Percentiles rank a stretch among this genome's conserved stretches.
These are phyloP conservation scores for Cordyceps pruinosa DNA, from an alignment of 2,329 filamentous ascomycete species.

Conservation along the genomic window DNA sequence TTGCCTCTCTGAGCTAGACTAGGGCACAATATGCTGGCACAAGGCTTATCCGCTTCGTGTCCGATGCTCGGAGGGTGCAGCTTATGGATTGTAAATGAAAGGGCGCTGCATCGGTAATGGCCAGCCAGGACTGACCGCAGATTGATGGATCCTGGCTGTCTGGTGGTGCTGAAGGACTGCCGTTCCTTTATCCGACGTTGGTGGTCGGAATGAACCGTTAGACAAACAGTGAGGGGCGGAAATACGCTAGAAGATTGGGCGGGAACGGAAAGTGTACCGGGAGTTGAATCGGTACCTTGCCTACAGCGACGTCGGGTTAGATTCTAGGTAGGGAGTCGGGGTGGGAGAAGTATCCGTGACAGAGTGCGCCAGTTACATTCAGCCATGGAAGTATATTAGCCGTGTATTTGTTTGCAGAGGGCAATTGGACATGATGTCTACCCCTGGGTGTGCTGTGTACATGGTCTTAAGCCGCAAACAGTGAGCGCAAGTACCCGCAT, in stretches of 20 bases:
- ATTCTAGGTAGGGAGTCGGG: no score
- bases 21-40: background rate
- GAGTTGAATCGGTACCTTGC: conserved; percentile 1
- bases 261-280: conserved; percentile 5
- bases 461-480: background rate
- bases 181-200: conserved; percentile 8
- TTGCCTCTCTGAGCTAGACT: no score
- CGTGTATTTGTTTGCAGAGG: no score
- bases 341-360: background rate
- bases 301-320: background rate
- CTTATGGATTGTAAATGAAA: background rate
- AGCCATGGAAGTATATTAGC: background rate
- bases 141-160: no score
- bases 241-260: conserved; percentile 2
- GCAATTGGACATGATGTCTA: background rate
- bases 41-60: background rate
- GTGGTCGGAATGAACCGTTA: background rate
- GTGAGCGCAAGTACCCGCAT: background rate
- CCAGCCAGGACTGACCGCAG: no score
- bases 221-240: conserved; percentile 5
- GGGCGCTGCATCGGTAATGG: no score
- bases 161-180: no score
- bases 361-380: background rate
- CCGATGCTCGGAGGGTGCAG: background rate
- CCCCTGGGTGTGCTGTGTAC: background rate